These are phyloP conservation scores for Penicillium verrucosum DNA, from an alignment of 2,329 filamentous ascomycete species.

Conservation along the genomic window DNA sequence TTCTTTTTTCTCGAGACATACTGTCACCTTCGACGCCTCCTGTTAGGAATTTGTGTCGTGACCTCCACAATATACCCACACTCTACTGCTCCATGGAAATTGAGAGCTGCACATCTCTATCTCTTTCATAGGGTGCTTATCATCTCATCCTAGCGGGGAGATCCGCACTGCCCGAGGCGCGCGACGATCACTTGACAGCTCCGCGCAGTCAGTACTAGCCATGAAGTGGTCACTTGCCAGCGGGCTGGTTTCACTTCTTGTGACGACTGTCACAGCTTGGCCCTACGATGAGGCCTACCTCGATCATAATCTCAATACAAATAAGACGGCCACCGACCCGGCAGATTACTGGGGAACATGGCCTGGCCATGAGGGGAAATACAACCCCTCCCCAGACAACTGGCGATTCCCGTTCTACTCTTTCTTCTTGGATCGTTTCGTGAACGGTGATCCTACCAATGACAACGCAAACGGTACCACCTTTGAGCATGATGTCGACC, in stretches of 20 bases:
- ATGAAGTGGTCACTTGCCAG: constrained; percentile 34
- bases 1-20: background rate
- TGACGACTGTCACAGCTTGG: constrained; percentile 30
- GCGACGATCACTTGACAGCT: background rate
- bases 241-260: constrained; percentile 33
- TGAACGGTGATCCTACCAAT: constrained; percentile 63
- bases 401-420: constrained; percentile 67
- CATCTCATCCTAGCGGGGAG: background rate
- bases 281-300: constrained; percentile 51
- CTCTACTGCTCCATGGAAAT: background rate
- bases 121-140: background rate
- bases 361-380: constrained; percentile 46
- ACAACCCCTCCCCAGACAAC: constrained; percentile 54
- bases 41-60: background rate
- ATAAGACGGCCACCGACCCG: constrained; percentile 53
- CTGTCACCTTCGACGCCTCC: background rate
- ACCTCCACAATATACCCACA: background rate
- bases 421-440: constrained; percentile 61
- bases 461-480: constrained; percentile 59
- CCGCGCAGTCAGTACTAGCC: constrained; percentile 7
- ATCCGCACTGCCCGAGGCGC: background rate
- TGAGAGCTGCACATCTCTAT: background rate
- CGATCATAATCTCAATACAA: constrained; percentile 61
- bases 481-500: constrained; percentile 59
- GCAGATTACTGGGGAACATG: constrained; percentile 57